Conservation (phyloP, 1,284 basidiomycete species). For the Rhodotorula sp. region DNA sequence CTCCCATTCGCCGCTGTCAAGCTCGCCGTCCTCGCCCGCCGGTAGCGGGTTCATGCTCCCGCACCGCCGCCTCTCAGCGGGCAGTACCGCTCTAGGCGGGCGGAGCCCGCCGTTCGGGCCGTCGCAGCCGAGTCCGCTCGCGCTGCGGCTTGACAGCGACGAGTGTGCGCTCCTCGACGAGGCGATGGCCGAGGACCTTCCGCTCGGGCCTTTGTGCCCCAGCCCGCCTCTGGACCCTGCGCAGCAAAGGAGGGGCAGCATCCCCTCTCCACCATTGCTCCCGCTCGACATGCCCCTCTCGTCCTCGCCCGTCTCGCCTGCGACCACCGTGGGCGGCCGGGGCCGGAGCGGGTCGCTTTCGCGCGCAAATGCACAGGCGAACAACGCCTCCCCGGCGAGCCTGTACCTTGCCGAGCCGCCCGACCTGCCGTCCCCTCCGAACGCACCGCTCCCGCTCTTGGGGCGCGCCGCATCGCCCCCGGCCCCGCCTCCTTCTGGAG, state of each 20-base stretch:
- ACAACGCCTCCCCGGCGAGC: constrained; percentile 11
- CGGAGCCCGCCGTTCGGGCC: constrained; percentile 11
- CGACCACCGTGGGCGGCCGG: neutral
- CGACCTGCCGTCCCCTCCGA: too few relatives aligned
- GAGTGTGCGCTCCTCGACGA: constrained; percentile 9
- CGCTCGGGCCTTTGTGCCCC: neutral
- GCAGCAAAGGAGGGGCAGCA: neutral
- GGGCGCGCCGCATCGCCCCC: too few relatives aligned
- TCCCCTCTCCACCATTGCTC: constrained; percentile 11
- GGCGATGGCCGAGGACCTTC: constrained; percentile 11
- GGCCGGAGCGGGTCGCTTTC: constrained; percentile 6
- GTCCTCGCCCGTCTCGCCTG: neutral
- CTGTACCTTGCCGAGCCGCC: constrained; percentile 14
- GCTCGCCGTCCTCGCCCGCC: constrained; percentile 11
- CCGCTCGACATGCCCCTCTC: constrained; percentile 8
- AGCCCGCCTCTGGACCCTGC: neutral
- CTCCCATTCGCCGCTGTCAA: constrained; percentile 6
- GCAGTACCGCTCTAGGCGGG: neutral
- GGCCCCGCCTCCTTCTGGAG: too few relatives aligned
- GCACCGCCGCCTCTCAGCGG: constrained; percentile 6
- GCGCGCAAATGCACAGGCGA: neutral
- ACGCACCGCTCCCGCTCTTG: too few relatives aligned
- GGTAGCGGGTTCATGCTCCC: neutral
- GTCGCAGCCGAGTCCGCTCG: constrained; percentile 1
- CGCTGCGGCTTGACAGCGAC: neutral